Evolutionary conservation across 108 stramenopile species (phyloP), one percentile per base, ranked within the genome.

Genomic region (Fragilaria crotonensis): DNA sequence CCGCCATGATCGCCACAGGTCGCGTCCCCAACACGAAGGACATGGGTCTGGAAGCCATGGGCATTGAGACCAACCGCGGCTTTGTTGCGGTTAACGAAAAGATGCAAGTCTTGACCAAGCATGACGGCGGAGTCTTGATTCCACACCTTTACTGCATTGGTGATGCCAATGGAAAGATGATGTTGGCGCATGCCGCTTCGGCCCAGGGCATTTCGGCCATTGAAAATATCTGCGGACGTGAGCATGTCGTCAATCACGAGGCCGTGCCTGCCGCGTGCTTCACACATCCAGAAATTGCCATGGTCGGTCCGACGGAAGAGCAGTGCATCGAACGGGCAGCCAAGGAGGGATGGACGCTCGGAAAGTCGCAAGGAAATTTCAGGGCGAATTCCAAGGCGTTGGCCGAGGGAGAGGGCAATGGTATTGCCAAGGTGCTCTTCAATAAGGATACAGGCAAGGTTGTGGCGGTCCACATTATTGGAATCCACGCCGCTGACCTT

Each of bases 141-240:
- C 93, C 93, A 33, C 73, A 91, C 62, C 30, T 98, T n/a, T 98
- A 89, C 69, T 97, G 96, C 80, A 98, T 98, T 72, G 97, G 97
- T n/a, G 97, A 98, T 73, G 96, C 96, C 57, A 98, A 98, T 77
- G 96, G 96, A 5, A 96, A 95, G 73, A 93, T 97, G 92, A 98
- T 98, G 97, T 76, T 98, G 46, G 97, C 97, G 23, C 97, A 98
- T 64, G 96, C 97, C 3, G 97, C 97, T 9, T 94, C 92, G 4
- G 95, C 97, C 2, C 97, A 98, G 73, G 97, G 95, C 4, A 96
- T 98, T 56, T 79, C 77, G 53, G 97, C 97, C 18, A 86, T 98
- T 60, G 97, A 98, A 71, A 97, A 98, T 75, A 97, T 98, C 73
- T 71, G 57, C 49, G 96, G 94, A 31, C 75, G 95, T n/a, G 51